Conservation (phyloP, 257 asterid species). For the Prunella vulgaris region DNA sequence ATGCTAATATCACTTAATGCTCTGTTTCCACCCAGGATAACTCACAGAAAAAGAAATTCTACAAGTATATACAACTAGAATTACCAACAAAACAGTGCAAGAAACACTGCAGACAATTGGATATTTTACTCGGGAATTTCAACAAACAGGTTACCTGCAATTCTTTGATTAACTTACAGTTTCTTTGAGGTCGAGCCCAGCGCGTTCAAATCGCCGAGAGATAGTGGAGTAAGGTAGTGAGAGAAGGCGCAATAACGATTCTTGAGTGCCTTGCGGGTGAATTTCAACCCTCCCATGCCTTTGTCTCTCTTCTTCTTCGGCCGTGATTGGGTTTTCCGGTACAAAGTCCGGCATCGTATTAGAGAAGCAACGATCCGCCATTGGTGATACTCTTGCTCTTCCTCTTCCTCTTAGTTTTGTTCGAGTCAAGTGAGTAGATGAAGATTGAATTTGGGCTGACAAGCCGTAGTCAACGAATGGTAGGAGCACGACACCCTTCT, state of each 20-base stretch:
- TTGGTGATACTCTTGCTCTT: conserved; percentile 9
- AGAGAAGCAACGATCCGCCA: conserved; percentile 60
- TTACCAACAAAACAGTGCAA: not conserved
- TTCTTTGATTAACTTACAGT: conserved; percentile 26
- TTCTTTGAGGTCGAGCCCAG: conserved; percentile 65
- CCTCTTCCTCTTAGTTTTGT: not conserved
- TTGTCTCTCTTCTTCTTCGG: conserved; percentile 16
- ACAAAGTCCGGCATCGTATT: conserved; percentile 67
- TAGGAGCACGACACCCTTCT: not conserved
- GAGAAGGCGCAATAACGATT: conserved; percentile 52
- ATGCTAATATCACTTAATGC: not conserved
- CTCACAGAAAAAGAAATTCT: not conserved
- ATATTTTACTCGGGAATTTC: conserved; percentile 1
- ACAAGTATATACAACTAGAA: not conserved
- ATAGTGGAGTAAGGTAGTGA: conserved; percentile 39
- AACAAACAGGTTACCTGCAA: not conserved
- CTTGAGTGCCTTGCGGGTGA: conserved; percentile 41
- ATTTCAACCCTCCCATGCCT: conserved; percentile 9
- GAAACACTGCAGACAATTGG: not conserved
- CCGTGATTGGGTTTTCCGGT: conserved; percentile 33
- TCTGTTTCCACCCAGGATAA: not conserved
- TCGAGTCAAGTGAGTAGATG: not conserved
- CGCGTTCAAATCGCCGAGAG: conserved; percentile 40
- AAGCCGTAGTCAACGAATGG: not conserved
- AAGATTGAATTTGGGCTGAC: not conserved